These are phyloP conservation scores for Serendipita sp. DNA, from an alignment of 768 basidiomycete species.

Conservation along the genomic window DNA sequence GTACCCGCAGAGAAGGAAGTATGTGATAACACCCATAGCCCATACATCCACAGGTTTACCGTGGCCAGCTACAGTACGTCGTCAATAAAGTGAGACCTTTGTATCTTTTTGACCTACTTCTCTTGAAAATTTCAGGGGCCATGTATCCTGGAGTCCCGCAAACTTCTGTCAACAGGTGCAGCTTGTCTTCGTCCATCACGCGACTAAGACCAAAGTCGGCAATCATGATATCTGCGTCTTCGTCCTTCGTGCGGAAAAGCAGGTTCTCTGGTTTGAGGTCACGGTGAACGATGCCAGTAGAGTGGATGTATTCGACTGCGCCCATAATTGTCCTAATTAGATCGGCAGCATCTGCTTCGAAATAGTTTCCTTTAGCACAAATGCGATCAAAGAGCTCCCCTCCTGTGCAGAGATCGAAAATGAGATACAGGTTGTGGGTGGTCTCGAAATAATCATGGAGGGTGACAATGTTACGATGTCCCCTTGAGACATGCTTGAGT, in stretches of 20 bases:
- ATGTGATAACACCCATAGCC: conserved; percentile 98
- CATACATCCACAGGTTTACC: conserved; percentile 89
- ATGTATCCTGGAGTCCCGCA: conserved; percentile 94
- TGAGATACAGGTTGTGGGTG: conserved; percentile 82
- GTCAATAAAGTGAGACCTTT: background rate
- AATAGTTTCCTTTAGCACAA: conserved; percentile 93
- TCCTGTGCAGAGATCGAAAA: conserved; percentile 92
- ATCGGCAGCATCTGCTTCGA: conserved; percentile 82
- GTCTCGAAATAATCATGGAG: conserved; percentile 97
- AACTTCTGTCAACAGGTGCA: conserved; percentile 80
- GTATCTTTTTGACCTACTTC: background rate
- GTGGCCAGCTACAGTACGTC: conserved; percentile 50
- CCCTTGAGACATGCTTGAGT: conserved; percentile 82
- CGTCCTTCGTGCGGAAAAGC: conserved; percentile 74
- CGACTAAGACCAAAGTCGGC: conserved; percentile 92
- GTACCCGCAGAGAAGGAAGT: conserved; percentile 85
- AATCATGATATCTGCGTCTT: conserved; percentile 90
- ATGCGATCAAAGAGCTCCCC: conserved; percentile 99
- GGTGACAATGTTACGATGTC: conserved; percentile 81
- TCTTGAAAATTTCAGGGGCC: conserved; percentile 82
- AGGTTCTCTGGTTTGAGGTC: conserved; percentile 98
- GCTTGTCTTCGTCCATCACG: conserved; percentile 80
- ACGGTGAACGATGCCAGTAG: conserved; percentile 84
- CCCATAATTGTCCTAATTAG: conserved; percentile 76
- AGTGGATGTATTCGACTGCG: conserved; percentile 85